Evolutionary conservation across 805 yeast genomes (phyloP).

Genomic region (Naumovozyma dairenensis): DNA sequence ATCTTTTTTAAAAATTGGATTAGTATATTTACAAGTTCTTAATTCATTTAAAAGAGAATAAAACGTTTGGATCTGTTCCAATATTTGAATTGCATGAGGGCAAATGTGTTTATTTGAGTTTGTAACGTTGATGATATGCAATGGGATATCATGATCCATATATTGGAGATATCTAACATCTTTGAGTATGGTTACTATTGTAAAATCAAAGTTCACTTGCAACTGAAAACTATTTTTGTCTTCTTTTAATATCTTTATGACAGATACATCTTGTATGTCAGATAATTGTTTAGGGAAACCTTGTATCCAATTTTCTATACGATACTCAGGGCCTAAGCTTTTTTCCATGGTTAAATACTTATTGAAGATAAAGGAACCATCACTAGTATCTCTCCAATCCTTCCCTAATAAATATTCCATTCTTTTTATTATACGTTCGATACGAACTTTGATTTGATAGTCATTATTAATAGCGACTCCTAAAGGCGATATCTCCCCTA

Average conservation of each 20-base stretch:
- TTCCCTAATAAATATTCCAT: slow-evolving; percentile 46
- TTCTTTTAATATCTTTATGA: slow-evolving; percentile 34
- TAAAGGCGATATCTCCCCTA: slow-evolving; percentile 39
- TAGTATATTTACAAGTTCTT: slow-evolving; percentile 34
- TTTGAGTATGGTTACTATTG: slow-evolving; percentile 35
- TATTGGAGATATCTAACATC: slow-evolving; percentile 44
- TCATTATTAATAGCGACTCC: slow-evolving; percentile 44
- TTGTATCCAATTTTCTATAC: slow-evolving; percentile 43
- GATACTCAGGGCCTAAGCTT: slow-evolving; percentile 35
- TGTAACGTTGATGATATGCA: slow-evolving; percentile 36
- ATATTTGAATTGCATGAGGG: slow-evolving; percentile 46
- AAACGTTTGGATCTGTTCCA: slow-evolving; percentile 41
- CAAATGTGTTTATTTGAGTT: slow-evolving; percentile 41
- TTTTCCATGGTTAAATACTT: slow-evolving; percentile 39
- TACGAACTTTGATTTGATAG: slow-evolving; percentile 38
- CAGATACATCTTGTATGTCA: slow-evolving; percentile 12
- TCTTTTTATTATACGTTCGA: slow-evolving; percentile 34
- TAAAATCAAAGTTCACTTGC: slow-evolving; percentile 42
- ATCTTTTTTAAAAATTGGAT: slow-evolving; percentile 33
- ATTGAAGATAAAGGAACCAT: slow-evolving; percentile 51
- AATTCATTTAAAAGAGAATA: slow-evolving; percentile 23
- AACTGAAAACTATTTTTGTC: slow-evolving; percentile 25
- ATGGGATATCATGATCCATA: slow-evolving; percentile 51
- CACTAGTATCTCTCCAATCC: slow-evolving; percentile 53
- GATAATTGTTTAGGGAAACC: slow-evolving; percentile 16